Base-by-base conservation (phyloP, 2,329 filamentous ascomycete genomes). In the Penicillium frequentans region DNA sequence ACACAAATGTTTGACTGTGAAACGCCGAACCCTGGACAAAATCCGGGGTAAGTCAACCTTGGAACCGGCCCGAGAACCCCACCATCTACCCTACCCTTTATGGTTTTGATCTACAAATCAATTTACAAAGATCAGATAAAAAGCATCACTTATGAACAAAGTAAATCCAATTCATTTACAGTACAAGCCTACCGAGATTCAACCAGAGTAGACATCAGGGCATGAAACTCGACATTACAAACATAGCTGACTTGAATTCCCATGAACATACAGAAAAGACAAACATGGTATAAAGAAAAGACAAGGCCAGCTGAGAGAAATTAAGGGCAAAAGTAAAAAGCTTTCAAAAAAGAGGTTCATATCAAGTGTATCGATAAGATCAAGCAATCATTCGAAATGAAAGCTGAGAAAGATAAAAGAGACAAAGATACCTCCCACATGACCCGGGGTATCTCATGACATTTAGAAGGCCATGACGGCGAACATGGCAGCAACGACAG, bases 381-480 rank as follows among this genome's bases (percentile, higher is more conserved):
- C 53, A 33, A 45, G 24, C 48, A 54, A 43, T 24, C 44, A 21
- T 43, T 48, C 9, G 23, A n/a, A 46, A 21, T 24, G 7, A 31
- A 49, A 47, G 47, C 46, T 53, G 43, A 56, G 58, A 58, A 60
- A 49, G 52, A 46, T 52, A 56, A 58, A 39, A 52, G 27, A 46
- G 51, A 44, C 27, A 29, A 27, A 37, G 24, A 49, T 37, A 14
- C 52, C 33, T 50, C 31, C 23, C 27, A 21, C 44, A 46, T 45
- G 55, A 37, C 14, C 29, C 47, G 24, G 39, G 39, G 35, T 33
- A 19, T 35, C 2, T 49, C 42, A 53, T 19, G 42, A 39, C 39
- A 53, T 45, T 71, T 75, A 75, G 58, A 75, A 68, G 50, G 71
- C 72, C 51, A 75, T 61, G 52, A 73, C 64, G 57, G 72, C 73